A percentile compares a stretch with the other conserved stretches of the same genome.
phyloP scores from a whole-genome alignment of 1,284 basidiomycete species.

The Sparassis latifolia region DNA sequence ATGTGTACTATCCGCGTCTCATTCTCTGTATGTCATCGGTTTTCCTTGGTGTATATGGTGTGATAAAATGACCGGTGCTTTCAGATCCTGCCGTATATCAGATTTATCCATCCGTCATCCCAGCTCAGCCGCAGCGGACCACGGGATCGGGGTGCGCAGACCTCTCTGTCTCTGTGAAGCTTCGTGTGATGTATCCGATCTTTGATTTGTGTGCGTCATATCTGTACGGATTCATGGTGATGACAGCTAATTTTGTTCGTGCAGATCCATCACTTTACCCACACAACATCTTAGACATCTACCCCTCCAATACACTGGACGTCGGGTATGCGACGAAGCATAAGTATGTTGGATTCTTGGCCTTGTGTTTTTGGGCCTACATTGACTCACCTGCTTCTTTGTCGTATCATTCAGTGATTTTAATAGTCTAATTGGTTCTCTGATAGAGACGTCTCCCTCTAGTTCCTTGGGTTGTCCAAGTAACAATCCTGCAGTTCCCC shows the following conservation, averaged over 20 bases:
- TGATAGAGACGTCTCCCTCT: slow-evolving; percentile 7
- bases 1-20: slow-evolving; percentile 1
- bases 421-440: not conserved
- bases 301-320: slow-evolving; percentile 5
- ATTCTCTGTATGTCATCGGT: not conserved
- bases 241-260: not conserved
- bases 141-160: not conserved
- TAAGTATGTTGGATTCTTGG: not conserved
- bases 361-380: not conserved
- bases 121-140: not conserved
- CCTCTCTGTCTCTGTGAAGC: not conserved
- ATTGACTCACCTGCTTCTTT: slow-evolving; percentile 3
- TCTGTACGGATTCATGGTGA: not conserved
- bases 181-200: slow-evolving; percentile 1
- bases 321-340: not conserved
- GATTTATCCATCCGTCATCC: slow-evolving; percentile 6
- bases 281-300: slow-evolving; percentile 15
- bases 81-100: slow-evolving; percentile 14
- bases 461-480: slow-evolving; percentile 8
- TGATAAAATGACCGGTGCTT: not conserved
- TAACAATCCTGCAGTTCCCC: slow-evolving; percentile 1
- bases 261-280: slow-evolving; percentile 21
- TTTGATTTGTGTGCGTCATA: slow-evolving; percentile 4
- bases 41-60: not conserved
- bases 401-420: slow-evolving; percentile 5